These are phyloP conservation scores for Ogataea philodendri DNA, from an alignment of 805 yeast genomes.

Conservation along the genomic window DNA sequence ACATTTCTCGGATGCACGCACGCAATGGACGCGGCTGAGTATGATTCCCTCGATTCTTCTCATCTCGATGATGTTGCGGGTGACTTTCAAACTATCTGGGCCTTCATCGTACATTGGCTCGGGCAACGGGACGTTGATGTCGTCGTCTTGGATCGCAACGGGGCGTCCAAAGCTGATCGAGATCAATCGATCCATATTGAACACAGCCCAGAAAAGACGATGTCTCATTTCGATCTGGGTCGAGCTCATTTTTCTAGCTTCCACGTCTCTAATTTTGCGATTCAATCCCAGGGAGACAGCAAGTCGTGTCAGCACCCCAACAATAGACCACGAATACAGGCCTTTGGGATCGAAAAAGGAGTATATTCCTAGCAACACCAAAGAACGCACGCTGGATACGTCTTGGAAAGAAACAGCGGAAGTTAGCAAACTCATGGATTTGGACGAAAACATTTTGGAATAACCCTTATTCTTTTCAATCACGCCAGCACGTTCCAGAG, in stretches of 20 bases:
- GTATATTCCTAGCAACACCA: constrained; percentile 46
- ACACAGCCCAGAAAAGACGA: constrained; percentile 36
- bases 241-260: constrained; percentile 30
- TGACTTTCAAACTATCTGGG: constrained; percentile 39
- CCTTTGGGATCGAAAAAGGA: constrained; percentile 52
- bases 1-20: constrained; percentile 36
- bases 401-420: constrained; percentile 40
- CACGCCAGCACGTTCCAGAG: constrained; percentile 42
- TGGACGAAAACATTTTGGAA: constrained; percentile 39
- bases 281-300: constrained; percentile 47
- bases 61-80: constrained; percentile 41
- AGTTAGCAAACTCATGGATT: constrained; percentile 41
- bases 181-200: constrained; percentile 29
- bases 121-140: constrained; percentile 31
- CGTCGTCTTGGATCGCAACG: constrained; percentile 29
- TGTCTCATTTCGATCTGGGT: constrained; percentile 43
- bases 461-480: constrained; percentile 37
- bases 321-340: constrained; percentile 50
- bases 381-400: constrained; percentile 39
- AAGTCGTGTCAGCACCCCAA: constrained; percentile 46
- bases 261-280: constrained; percentile 34
- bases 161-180: constrained; percentile 30
- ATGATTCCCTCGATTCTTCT: constrained; percentile 48
- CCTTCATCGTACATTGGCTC: constrained; percentile 40
- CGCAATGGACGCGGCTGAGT: constrained; percentile 45